A percentile compares a stretch with the other conserved stretches of the same genome.
phyloP scores from a whole-genome alignment of 2,329 filamentous ascomycete species.

The Trichophyton verrucosum region DNA sequence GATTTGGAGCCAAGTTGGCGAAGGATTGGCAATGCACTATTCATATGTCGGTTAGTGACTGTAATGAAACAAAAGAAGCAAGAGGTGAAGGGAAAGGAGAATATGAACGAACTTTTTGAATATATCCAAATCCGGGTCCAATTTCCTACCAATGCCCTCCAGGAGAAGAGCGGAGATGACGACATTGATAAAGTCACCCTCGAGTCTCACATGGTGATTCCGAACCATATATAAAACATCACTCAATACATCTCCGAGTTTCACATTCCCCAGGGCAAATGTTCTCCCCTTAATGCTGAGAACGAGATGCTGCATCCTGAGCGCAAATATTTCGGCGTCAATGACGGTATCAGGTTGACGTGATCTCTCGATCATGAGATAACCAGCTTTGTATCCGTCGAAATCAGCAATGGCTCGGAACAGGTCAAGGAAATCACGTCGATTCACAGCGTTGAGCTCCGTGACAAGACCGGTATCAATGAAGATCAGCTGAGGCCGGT shows the following conservation, averaged over 20 bases:
- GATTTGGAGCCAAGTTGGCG: slow-evolving; percentile 63
- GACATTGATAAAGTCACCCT: slow-evolving; percentile 97
- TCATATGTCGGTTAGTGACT: slow-evolving; percentile 17
- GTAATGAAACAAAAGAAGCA: neutral
- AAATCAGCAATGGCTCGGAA: slow-evolving; percentile 96
- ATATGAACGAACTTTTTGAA: slow-evolving; percentile 50
- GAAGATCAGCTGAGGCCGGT: slow-evolving; percentile 87
- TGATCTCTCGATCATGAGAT: slow-evolving; percentile 92
- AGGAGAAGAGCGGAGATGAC: slow-evolving; percentile 87
- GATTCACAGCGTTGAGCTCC: slow-evolving; percentile 75
- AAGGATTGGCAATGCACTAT: slow-evolving; percentile 76
- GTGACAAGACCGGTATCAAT: slow-evolving; percentile 95
- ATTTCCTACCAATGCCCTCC: slow-evolving; percentile 78
- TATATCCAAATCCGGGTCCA: slow-evolving; percentile 79
- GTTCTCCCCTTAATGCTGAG: slow-evolving; percentile 81
- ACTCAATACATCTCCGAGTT: slow-evolving; percentile 89
- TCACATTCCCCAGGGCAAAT: slow-evolving; percentile 83
- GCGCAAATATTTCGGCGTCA: slow-evolving; percentile 77
- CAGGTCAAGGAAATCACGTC: slow-evolving; percentile 82
- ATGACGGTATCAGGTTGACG: slow-evolving; percentile 83
- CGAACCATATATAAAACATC: slow-evolving; percentile 87
- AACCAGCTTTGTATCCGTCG: slow-evolving; percentile 86
- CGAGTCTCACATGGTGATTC: slow-evolving; percentile 78
- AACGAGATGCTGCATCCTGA: slow-evolving; percentile 95
- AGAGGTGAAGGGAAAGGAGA: neutral